These are phyloP conservation scores for Helminthosporium solani DNA, from an alignment of 2,329 filamentous ascomycete genomes.

Conservation along the genomic window DNA sequence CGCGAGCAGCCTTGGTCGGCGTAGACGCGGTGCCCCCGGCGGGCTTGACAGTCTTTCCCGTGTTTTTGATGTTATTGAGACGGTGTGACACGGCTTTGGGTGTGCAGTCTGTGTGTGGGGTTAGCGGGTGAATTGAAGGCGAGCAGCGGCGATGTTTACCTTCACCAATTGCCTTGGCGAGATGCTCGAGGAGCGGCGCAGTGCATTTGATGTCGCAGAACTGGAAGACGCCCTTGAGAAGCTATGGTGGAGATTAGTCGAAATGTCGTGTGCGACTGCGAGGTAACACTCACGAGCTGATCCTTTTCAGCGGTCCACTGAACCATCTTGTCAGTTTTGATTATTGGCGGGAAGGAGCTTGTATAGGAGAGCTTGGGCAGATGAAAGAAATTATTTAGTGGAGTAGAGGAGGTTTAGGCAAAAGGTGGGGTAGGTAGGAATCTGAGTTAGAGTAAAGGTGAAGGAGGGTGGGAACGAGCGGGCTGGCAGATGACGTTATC, in stretches of 20 bases:
- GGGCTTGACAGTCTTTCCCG: conserved; percentile 4
- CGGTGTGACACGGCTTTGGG: conserved; percentile 30
- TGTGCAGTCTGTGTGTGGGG: conserved; percentile 19
- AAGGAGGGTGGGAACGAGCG: background rate
- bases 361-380: background rate
- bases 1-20: background rate
- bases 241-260: conserved; percentile 9
- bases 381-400: background rate
- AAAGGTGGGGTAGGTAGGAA: background rate
- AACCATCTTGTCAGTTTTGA: conserved; percentile 12
- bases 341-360: background rate
- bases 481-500: background rate
- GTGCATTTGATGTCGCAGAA: conserved; percentile 16
- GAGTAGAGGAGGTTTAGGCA: background rate
- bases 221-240: conserved; percentile 23
- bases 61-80: conserved; percentile 21
- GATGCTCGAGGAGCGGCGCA: conserved; percentile 11
- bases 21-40: background rate
- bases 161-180: conserved; percentile 21
- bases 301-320: conserved; percentile 27
- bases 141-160: conserved; percentile 8
- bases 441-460: background rate
- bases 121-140: background rate
- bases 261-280: background rate
- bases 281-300: conserved; percentile 14